A percentile compares a stretch with the other conserved stretches of the same genome.
These are phyloP conservation scores for Posidonia oceanica DNA, from an alignment of 116 monocot genomes.

Conservation along the genomic window DNA sequence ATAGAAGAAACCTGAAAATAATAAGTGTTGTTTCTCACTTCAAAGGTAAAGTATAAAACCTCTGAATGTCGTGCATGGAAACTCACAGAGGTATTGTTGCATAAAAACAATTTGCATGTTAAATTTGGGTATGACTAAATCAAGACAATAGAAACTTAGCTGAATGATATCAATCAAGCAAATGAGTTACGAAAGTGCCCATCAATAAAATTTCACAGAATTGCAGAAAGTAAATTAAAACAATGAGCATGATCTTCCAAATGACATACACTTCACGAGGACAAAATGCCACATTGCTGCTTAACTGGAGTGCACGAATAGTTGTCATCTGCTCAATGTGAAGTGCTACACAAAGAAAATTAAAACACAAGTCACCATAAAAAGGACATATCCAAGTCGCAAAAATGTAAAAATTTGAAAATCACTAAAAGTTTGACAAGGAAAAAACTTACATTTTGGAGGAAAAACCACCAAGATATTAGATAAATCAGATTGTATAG, in stretches of 20 bases:
- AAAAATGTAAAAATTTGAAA: neutral
- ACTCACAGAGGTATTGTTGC: too few species aligned
- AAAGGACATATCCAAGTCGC: neutral
- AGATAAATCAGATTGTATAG: constrained; percentile 47
- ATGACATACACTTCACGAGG: constrained; percentile 67
- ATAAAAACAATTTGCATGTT: too few species aligned
- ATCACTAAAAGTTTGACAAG: neutral
- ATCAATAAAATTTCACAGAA: neutral
- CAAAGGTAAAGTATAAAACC: neutral
- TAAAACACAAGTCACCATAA: neutral
- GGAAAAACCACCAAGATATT: constrained; percentile 81
- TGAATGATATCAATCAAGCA: too few species aligned
- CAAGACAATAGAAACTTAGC: too few species aligned
- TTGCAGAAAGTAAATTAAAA: neutral
- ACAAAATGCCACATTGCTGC: constrained; percentile 74
- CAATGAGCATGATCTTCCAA: neutral
- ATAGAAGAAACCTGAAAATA: constrained; percentile 55
- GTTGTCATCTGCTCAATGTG: constrained; percentile 46
- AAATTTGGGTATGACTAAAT: too few species aligned
- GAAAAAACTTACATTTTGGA: constrained; percentile 68
- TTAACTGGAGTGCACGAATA: constrained; percentile 71
- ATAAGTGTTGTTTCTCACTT: constrained; percentile 5
- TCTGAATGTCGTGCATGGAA: neutral
- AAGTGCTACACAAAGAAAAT: constrained; percentile 41
- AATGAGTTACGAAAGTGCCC: too few species aligned